These are phyloP conservation scores for Polytolypa hystricis DNA, from an alignment of 2,329 filamentous ascomycete species.

Conservation along the genomic window DNA sequence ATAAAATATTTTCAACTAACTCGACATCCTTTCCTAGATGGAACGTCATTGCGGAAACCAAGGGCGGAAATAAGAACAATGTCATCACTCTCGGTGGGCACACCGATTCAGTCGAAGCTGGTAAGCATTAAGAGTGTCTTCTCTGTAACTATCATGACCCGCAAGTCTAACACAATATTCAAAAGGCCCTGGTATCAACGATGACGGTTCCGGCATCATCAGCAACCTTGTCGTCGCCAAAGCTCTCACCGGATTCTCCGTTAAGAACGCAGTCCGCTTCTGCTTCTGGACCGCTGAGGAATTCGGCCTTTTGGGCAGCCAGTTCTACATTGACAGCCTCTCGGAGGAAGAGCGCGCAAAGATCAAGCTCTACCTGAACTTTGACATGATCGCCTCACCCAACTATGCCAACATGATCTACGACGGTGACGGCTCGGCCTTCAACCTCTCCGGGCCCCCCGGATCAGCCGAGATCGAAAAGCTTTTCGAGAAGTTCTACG, in stretches of 20 bases:
- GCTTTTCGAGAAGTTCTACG: conserved; percentile 58
- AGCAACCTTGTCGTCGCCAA: conserved; percentile 49
- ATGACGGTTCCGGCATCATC: conserved; percentile 60
- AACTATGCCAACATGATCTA: conserved; percentile 48
- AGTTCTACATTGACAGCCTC: conserved; percentile 44
- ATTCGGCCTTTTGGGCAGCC: conserved; percentile 50
- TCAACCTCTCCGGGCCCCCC: conserved; percentile 42
- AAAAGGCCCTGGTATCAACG: conserved; percentile 59
- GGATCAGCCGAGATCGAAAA: conserved; percentile 60
- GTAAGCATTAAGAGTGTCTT: conserved; percentile 3
- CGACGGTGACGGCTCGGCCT: conserved; percentile 47
- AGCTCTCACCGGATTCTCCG: conserved; percentile 57
- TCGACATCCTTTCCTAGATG: conserved; percentile 19
- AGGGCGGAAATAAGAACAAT: conserved; percentile 47
- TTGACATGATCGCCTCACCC: conserved; percentile 59
- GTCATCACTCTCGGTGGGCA: conserved; percentile 50
- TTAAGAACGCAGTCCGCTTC: conserved; percentile 60
- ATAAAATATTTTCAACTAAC: conserved; percentile 14
- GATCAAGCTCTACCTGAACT: conserved; percentile 58
- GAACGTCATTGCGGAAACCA: conserved; percentile 52
- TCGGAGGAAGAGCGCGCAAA: conserved; percentile 42
- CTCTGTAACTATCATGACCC: neutral
- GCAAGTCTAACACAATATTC: neutral
- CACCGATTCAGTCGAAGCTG: conserved; percentile 47
- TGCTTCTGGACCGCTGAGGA: conserved; percentile 55